These are phyloP conservation scores for Spergularia azorica DNA, from an alignment of 179 eudicot genomes.

Conservation along the genomic window DNA sequence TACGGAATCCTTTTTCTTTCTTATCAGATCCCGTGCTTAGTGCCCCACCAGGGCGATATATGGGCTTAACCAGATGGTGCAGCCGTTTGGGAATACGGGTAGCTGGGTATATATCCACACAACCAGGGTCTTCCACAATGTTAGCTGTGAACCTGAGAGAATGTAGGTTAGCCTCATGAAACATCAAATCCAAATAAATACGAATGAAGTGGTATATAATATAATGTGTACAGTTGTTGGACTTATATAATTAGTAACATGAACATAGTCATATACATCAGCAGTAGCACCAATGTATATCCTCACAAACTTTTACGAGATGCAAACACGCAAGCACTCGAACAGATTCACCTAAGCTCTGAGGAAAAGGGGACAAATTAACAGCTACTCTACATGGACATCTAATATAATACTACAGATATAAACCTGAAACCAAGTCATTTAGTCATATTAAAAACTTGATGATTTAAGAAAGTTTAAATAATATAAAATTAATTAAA, in stretches of 20 bases:
- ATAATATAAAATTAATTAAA: too few species aligned
- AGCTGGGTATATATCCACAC: conserved; percentile 88
- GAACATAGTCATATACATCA: conserved; percentile 5
- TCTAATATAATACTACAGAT: too few species aligned
- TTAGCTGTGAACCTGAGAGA: conserved; percentile 69
- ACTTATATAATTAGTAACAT: neutral
- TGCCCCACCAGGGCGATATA: conserved; percentile 48
- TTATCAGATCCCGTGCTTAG: conserved; percentile 35
- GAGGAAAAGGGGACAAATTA: neutral
- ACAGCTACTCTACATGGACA: neutral
- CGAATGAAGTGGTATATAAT: neutral
- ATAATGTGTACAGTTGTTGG: conserved; percentile 1
- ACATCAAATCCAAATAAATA: neutral
- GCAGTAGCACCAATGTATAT: neutral
- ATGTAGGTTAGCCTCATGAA: conserved; percentile 8
- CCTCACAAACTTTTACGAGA: neutral
- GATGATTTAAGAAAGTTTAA: too few species aligned
- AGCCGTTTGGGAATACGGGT: conserved; percentile 68
- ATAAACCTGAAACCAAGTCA: too few species aligned
- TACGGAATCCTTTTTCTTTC: conserved; percentile 70
- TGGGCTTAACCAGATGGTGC: conserved; percentile 71
- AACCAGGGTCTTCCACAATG: conserved; percentile 78
- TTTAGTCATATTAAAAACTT: too few species aligned
- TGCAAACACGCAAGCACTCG: neutral
- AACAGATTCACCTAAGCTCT: neutral